Evolutionary conservation across 2,329 filamentous ascomycete species (phyloP).

Genomic region (Harringtonia lauricola): DNA sequence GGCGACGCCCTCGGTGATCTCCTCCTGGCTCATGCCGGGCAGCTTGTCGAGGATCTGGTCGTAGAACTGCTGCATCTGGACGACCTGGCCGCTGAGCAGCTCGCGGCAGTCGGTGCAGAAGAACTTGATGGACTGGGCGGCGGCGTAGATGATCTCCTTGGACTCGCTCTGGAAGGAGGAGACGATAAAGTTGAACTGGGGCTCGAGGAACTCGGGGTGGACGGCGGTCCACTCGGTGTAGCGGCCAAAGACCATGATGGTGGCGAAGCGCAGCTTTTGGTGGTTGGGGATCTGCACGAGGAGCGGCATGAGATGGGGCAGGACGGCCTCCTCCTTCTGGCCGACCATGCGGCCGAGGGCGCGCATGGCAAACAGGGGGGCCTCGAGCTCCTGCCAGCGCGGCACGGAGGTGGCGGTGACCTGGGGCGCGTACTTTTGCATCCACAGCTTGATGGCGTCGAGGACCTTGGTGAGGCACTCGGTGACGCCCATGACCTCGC

Average conservation of each 20-base stretch:
- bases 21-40: conserved; percentile 79
- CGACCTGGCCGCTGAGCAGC: conserved; percentile 70
- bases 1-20: conserved; percentile 91
- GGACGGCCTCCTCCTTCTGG: conserved; percentile 72
- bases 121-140: conserved; percentile 90
- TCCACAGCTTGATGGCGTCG: conserved; percentile 78
- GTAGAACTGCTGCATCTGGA: conserved; percentile 86
- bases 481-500: conserved; percentile 87
- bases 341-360: conserved; percentile 96
- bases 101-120: conserved; percentile 93
- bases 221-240: conserved; percentile 98
- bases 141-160: conserved; percentile 81
- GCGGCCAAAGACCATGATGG: conserved; percentile 91
- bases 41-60: conserved; percentile 79
- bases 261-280: conserved; percentile 96
- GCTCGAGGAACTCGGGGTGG: conserved; percentile 83
- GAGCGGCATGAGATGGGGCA: conserved; percentile 85
- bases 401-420: conserved; percentile 67
- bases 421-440: conserved; percentile 66
- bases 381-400: conserved; percentile 93
- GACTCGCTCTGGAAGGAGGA: conserved; percentile 82
- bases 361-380: conserved; percentile 87
- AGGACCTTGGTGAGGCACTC: conserved; percentile 88
- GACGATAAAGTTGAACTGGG: conserved; percentile 93
- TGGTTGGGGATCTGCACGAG: conserved; percentile 91